These are phyloP conservation scores for Pseudogymnoascus sp. DNA, from an alignment of 2,329 filamentous ascomycete species.

Conservation along the genomic window DNA sequence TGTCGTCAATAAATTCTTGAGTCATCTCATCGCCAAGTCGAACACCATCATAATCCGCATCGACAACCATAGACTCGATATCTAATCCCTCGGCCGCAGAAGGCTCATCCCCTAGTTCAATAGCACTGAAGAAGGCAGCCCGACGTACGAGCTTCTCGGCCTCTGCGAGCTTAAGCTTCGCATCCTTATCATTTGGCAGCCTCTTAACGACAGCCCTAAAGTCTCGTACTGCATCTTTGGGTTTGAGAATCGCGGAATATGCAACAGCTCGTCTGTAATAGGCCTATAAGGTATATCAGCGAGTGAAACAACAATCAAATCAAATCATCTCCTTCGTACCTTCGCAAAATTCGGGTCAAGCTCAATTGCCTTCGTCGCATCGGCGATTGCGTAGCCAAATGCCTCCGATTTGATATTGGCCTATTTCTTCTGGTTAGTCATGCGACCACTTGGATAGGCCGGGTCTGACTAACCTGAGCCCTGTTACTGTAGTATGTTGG, in stretches of 20 bases:
- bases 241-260: constrained; percentile 82
- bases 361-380: constrained; percentile 86
- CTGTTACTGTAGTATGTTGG: constrained; percentile 91
- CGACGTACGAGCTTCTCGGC: constrained; percentile 93
- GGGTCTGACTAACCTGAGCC: constrained; percentile 63
- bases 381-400: constrained; percentile 85
- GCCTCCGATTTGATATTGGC: constrained; percentile 93
- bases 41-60: constrained; percentile 78
- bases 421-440: constrained; percentile 49
- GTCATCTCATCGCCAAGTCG: constrained; percentile 79
- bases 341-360: constrained; percentile 84
- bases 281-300: constrained; percentile 48
- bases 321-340: constrained; percentile 41
- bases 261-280: constrained; percentile 92
- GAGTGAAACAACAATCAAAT: not conserved
- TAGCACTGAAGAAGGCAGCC: constrained; percentile 87
- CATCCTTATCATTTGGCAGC: constrained; percentile 82
- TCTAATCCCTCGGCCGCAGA: constrained; percentile 89
- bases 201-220: constrained; percentile 87
- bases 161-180: constrained; percentile 81
- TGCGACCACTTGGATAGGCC: constrained; percentile 32
- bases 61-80: constrained; percentile 75
- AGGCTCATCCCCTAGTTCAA: constrained; percentile 85
- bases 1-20: constrained; percentile 92
- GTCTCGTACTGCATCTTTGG: constrained; percentile 81